A percentile compares a stretch with the other conserved stretches of the same genome.
Conservation (phyloP, 345 rosid genomes). For the Dipteronia dyeriana region DNA sequence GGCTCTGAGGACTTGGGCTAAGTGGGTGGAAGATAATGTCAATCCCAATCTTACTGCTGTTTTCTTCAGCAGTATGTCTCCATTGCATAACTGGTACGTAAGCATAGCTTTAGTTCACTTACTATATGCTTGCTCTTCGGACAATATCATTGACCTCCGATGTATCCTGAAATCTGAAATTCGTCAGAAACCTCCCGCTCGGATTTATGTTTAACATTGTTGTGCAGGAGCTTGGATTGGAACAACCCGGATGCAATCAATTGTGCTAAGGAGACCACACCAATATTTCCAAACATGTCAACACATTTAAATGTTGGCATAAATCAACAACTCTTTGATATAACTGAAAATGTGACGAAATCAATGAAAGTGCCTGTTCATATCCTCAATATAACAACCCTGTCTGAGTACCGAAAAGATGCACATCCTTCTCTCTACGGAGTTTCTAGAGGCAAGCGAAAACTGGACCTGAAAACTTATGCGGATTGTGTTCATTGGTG, state of each 20-base stretch:
- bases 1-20: constrained; percentile 67
- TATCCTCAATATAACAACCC: constrained; percentile 62
- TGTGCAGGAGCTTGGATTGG: constrained; percentile 71
- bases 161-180: not conserved
- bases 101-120: not conserved
- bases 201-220: not conserved
- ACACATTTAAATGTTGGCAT: constrained; percentile 55
- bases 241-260: constrained; percentile 47
- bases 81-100: constrained; percentile 70
- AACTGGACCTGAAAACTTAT: constrained; percentile 48
- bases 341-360: constrained; percentile 45
- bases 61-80: constrained; percentile 94
- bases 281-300: constrained; percentile 41
- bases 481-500: constrained; percentile 97
- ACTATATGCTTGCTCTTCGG: no score
- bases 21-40: constrained; percentile 72
- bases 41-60: constrained; percentile 73
- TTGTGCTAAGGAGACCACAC: constrained; percentile 65
- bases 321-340: constrained; percentile 45
- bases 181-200: not conserved
- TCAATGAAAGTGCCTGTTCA: constrained; percentile 42
- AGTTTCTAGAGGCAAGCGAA: constrained; percentile 48
- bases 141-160: no score
- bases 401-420: constrained; percentile 87
- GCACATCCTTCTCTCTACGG: constrained; percentile 64